Evolutionary conservation across 345 rosid species (phyloP).

Genomic region (Erodium maritimum): DNA sequence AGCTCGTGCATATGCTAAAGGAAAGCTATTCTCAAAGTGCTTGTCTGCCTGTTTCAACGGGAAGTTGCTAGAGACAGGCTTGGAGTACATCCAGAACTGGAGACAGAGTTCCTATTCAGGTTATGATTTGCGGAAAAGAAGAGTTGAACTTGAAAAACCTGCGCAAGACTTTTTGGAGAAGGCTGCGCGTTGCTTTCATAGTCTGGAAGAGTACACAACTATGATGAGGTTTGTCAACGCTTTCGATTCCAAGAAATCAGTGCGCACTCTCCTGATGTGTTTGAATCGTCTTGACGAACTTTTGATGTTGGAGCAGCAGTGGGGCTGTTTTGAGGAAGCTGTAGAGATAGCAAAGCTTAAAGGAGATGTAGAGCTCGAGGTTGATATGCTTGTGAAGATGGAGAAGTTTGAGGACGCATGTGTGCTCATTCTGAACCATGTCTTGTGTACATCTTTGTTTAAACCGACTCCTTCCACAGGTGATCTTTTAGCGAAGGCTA

Average conservation of each 20-base stretch:
- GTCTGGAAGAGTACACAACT: not conserved
- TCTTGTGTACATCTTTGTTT: slow-evolving; percentile 33
- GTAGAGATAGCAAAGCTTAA: slow-evolving; percentile 20
- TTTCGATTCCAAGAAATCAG: slow-evolving; percentile 7
- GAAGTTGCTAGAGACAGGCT: slow-evolving; percentile 2
- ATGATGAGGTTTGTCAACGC: slow-evolving; percentile 21
- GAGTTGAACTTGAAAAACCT: not conserved
- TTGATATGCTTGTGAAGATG: slow-evolving; percentile 25
- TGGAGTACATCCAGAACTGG: slow-evolving; percentile 6
- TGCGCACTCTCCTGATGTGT: slow-evolving; percentile 6
- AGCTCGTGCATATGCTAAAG: slow-evolving; percentile 2
- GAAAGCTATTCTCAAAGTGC: slow-evolving; percentile 5
- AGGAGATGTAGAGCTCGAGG: slow-evolving; percentile 25
- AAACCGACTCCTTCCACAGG: too few relatives aligned
- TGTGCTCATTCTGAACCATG: slow-evolving; percentile 16
- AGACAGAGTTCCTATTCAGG: not conserved
- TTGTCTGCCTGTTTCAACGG: slow-evolving; percentile 7
- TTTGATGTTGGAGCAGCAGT: slow-evolving; percentile 15
- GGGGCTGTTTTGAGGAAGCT: slow-evolving; percentile 15
- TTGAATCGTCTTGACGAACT: slow-evolving; percentile 17
- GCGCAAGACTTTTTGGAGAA: slow-evolving; percentile 6
- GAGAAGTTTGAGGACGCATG: slow-evolving; percentile 23
- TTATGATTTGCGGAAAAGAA: not conserved
- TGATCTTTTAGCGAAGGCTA: slow-evolving; percentile 27
- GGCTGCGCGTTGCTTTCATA: not conserved